Base-by-base conservation (phyloP, 768 basidiomycete genomes). In the Tylopilus intermedius region DNA sequence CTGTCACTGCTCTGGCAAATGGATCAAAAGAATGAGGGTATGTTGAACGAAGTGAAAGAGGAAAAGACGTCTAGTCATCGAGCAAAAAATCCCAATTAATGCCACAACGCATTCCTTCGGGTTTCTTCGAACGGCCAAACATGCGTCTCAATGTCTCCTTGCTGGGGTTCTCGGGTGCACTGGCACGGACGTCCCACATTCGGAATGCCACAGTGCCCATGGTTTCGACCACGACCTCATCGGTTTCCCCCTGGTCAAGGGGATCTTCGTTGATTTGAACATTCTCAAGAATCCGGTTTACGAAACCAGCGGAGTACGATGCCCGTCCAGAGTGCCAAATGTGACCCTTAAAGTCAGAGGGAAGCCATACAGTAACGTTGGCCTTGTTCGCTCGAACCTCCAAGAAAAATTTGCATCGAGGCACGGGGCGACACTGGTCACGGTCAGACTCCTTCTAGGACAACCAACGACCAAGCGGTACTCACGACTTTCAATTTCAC, bases 71-170 rank as follows among this genome's bases (percentile, higher is more conserved):
- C 69, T 71, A 87, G 62, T 86, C 84, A 54, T 88, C 85, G 45
- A 90, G 75, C 52, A 90, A 71, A 68, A 86, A 89, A 65, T 90
- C 88, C 88, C 88, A 90, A 69, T 89, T 78, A 53, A 87, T 83
- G 41, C 63, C 58, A 3, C 50, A 53, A 39, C 72, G 58, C 29
- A 62, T 61, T 61, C 79, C 81, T 7, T 80, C 78, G 41, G 74
- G 70, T 65, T 77, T 84, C 61, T 75, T 79, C 32, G 62, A 51
- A 65, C 79, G 79, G 39, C 82, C 74, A 62, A 87, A 84, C 54
- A 87, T 73, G 45, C 85, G 77, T 65, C 80, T 84, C 58, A 83
- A 65, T 2, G 76, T 71, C 69, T 89, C 88, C 65, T 78, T 82
- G 51, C 78, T 79, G 43, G 71, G 51, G 43, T 77, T 80, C 66